Evolutionary conservation across 352 stramenopile species (phyloP), one percentile per base, ranked within the genome.

Genomic region (Pythium sukuiense): DNA sequence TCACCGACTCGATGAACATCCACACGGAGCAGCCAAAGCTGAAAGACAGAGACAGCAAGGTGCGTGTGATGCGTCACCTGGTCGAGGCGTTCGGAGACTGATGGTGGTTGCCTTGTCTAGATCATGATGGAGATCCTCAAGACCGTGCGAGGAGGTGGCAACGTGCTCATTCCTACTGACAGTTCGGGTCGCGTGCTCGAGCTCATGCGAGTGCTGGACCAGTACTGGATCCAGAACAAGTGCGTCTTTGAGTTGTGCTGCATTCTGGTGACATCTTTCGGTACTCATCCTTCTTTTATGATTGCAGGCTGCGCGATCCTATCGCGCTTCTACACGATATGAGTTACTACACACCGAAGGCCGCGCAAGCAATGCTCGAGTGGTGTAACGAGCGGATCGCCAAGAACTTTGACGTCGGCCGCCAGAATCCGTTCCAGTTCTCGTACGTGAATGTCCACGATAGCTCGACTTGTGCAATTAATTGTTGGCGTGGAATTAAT

Each of bases 171-270:
- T n/a, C 97, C 97, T 0, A 96, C 93, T 0, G 96, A 99, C 73
- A 97, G 91, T 45, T 94, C 88, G 24, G 94, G 95, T 5, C 88
- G 97, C 24, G 90, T 98, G n/a, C 77, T 99, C 1, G 97, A 99
- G 79, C 70, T 99, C 8, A 90, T 98, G 65, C 83, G 97, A n/a
- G 76, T 98, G 3, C 67, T 99, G 24, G 87, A 98, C 67, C 84
- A 97, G 73, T 97, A 98, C 73, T 99, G 96, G 96, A 97, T 98
- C 59, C 81, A 96, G 58, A 95, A 98, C 74, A 97, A 97, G 77
- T 92, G 86, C 30, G 83, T 70, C 1, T 18, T 54, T 3, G 14
- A 33, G 53, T 7, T 41, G n/a, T 59, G 45, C 27, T 11, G 26
- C 16, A 2, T 35, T 18, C 20, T 26, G 18, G 16, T 16, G 1